Conservation (phyloP, 177 flowering plant species). For the Telopea speciosissima region DNA sequence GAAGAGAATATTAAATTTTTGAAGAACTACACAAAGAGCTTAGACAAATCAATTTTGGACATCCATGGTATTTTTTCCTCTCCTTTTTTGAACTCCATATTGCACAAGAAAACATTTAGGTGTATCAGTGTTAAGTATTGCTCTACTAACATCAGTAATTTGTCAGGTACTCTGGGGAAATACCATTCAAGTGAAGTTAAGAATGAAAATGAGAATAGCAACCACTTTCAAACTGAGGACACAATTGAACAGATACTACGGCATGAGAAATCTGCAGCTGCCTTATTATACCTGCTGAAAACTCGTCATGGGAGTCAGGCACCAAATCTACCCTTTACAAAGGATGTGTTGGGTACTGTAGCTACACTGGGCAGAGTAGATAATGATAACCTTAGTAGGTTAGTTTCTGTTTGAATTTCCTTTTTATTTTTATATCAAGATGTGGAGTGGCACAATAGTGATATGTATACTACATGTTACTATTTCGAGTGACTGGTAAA, state of each 20-base stretch:
- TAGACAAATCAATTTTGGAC: conserved; percentile 71
- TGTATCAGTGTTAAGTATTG: not conserved
- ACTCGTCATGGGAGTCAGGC: conserved; percentile 36
- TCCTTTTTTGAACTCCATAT: not conserved
- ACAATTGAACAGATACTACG: conserved; percentile 46
- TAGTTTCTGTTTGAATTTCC: not conserved
- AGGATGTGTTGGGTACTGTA: conserved; percentile 77
- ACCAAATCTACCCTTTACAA: conserved; percentile 30
- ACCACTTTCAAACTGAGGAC: conserved; percentile 34
- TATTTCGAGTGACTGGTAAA: not conserved
- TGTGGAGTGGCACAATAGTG: not conserved
- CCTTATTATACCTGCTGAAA: conserved; percentile 49
- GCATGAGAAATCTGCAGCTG: conserved; percentile 77
- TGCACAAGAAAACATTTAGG: not conserved
- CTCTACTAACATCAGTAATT: conserved; percentile 6
- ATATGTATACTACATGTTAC: not conserved
- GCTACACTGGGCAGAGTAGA: conserved; percentile 73
- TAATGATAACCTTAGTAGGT: conserved; percentile 86
- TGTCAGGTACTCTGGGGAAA: conserved; percentile 52
- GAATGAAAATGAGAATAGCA: conserved; percentile 20
- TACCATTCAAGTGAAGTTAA: conserved; percentile 30
- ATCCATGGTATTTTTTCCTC: conserved; percentile 49
- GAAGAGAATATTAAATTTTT: conserved; percentile 57
- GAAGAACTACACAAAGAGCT: conserved; percentile 36
- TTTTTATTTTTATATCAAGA: not conserved